Evolutionary conservation across 345 rosid species (phyloP).

Genomic region (Arabidopsis arenosa): DNA sequence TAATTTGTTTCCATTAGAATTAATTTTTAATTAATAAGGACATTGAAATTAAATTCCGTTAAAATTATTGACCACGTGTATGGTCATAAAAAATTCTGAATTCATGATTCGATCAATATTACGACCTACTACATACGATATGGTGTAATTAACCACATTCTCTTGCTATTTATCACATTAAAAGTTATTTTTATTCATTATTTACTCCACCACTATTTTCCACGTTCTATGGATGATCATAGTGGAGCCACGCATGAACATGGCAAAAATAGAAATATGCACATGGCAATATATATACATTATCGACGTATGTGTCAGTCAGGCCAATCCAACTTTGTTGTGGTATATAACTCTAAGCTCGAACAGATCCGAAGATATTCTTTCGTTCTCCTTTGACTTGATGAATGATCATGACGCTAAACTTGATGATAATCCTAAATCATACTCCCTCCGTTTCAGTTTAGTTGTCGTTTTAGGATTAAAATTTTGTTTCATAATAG

Average conservation of each 20-base stretch:
- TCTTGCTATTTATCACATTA: slow-evolving; percentile 17
- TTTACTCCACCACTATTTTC: slow-evolving; percentile 40
- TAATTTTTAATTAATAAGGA: not conserved
- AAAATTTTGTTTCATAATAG: too few species aligned
- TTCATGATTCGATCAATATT: slow-evolving; percentile 2
- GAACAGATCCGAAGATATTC: not conserved
- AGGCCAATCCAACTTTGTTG: not conserved
- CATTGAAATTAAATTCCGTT: slow-evolving; percentile 8
- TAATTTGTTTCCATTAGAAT: not conserved
- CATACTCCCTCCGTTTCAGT: too few species aligned
- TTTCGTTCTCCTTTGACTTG: not conserved
- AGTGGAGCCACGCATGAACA: slow-evolving; percentile 41
- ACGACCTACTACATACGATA: slow-evolving; percentile 1
- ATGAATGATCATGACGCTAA: not conserved
- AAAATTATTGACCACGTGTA: slow-evolving; percentile 29
- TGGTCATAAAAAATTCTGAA: not conserved
- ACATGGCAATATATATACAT: slow-evolving; percentile 5
- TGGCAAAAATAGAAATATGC: slow-evolving; percentile 31
- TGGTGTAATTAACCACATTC: slow-evolving; percentile 25
- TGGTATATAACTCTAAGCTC: not conserved
- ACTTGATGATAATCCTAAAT: not conserved
- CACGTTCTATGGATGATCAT: slow-evolving; percentile 44
- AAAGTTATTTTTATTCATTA: not conserved
- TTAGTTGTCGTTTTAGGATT: too few species aligned
- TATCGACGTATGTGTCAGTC: not conserved